Conservation (phyloP, 1,139 yeast genomes). For the Geotrichum citri-aurantii region DNA sequence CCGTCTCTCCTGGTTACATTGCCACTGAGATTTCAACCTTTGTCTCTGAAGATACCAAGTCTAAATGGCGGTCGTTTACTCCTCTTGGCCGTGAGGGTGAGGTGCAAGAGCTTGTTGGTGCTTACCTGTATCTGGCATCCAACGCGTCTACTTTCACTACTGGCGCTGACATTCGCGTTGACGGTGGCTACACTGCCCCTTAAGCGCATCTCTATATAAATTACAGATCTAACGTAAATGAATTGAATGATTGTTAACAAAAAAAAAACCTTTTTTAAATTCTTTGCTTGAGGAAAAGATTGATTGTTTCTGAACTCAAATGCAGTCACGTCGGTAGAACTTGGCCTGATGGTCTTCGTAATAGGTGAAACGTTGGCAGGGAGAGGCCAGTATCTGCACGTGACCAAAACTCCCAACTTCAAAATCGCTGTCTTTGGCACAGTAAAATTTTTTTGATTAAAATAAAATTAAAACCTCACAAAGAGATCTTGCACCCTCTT, state of each 20-base stretch:
- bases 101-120: slow-evolving; percentile 78
- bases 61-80: slow-evolving; percentile 61
- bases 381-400: background rate
- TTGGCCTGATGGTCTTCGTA: background rate
- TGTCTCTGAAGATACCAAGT: slow-evolving; percentile 48
- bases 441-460: background rate
- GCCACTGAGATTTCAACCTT: slow-evolving; percentile 63
- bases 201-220: slow-evolving; percentile 14
- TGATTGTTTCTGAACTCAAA: background rate
- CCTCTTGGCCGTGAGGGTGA: slow-evolving; percentile 83
- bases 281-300: background rate
- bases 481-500: background rate
- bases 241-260: background rate
- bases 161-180: slow-evolving; percentile 75
- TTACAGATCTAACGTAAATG: background rate
- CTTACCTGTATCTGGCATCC: slow-evolving; percentile 80
- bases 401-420: background rate
- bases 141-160: slow-evolving; percentile 82
- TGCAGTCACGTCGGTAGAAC: background rate
- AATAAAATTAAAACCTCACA: background rate
- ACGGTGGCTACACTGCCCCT: slow-evolving; percentile 64
- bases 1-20: slow-evolving; percentile 84
- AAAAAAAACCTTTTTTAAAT: too few species aligned
- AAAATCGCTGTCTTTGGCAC: background rate
- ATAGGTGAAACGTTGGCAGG: too few species aligned